Percentiles rank a stretch among this genome's conserved stretches.
These are phyloP conservation scores for Paraleonurus japonicus DNA, from an alignment of 257 asterid genomes.

Conservation along the genomic window DNA sequence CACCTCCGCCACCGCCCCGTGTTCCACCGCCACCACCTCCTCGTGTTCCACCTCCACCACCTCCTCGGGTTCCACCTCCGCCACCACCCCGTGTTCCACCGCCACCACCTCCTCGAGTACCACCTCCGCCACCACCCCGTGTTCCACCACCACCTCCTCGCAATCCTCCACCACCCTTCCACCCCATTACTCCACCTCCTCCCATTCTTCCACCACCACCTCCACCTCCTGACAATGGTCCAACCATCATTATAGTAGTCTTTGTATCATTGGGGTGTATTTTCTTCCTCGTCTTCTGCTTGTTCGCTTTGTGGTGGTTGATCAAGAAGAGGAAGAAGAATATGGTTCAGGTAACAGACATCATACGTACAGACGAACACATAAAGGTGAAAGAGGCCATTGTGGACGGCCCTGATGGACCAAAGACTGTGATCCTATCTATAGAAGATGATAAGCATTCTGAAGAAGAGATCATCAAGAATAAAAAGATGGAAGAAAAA, in stretches of 20 bases:
- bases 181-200: constrained; percentile 23
- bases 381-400: constrained; percentile 41
- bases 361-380: constrained; percentile 34
- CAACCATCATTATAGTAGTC: constrained; percentile 37
- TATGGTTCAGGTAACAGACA: constrained; percentile 35
- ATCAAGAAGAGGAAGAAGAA: constrained; percentile 43
- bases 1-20: constrained; percentile 15
- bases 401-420: constrained; percentile 42
- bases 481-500: constrained; percentile 30
- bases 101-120: neutral
- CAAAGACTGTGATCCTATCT: constrained; percentile 31
- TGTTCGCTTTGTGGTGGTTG: constrained; percentile 42
- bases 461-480: constrained; percentile 45
- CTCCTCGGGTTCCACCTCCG: neutral
- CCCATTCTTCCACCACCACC: constrained; percentile 22
- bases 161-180: constrained; percentile 1
- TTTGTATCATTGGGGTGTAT: constrained; percentile 36
- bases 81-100: neutral
- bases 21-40: constrained; percentile 28
- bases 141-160: constrained; percentile 24
- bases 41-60: neutral
- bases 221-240: constrained; percentile 29
- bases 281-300: constrained; percentile 37
- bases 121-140: constrained; percentile 9
- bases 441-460: constrained; percentile 47